A percentile compares a stretch with the other conserved stretches of the same genome.
Conservation (phyloP, 192 early-diverging fungal genomes). For the Umbelopsis sp. region DNA sequence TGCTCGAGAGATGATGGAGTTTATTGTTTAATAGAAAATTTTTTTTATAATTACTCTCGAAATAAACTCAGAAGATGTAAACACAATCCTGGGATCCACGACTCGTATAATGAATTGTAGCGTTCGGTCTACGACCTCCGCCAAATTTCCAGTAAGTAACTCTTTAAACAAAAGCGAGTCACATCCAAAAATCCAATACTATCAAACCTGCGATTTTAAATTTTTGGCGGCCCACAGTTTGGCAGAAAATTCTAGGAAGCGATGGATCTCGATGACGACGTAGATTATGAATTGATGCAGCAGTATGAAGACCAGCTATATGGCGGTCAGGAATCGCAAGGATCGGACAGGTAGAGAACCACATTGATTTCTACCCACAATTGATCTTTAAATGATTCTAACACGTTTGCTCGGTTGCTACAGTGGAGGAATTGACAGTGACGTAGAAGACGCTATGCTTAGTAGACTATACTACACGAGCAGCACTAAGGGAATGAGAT, state of each 20-base stretch:
- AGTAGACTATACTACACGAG: slow-evolving; percentile 9
- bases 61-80: no score
- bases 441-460: slow-evolving; percentile 5
- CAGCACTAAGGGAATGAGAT: background rate
- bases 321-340: slow-evolving; percentile 2
- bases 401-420: background rate
- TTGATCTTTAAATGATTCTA: background rate
- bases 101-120: no score
- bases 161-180: background rate
- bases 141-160: no score
- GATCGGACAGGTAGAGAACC: background rate
- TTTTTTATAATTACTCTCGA: no score
- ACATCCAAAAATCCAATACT: no score
- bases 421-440: background rate
- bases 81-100: no score
- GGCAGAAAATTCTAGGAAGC: background rate
- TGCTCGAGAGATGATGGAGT: no score
- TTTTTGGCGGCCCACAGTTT: background rate
- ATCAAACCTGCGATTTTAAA: no score
- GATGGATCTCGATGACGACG: slow-evolving; percentile 12
- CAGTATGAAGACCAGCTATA: slow-evolving; percentile 14
- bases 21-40: no score
- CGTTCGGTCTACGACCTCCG: no score
- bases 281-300: slow-evolving; percentile 15
- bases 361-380: no score